phyloP scores from a whole-genome alignment of 2,329 filamentous ascomycete genomes.

The Cladosporium sp. region DNA sequence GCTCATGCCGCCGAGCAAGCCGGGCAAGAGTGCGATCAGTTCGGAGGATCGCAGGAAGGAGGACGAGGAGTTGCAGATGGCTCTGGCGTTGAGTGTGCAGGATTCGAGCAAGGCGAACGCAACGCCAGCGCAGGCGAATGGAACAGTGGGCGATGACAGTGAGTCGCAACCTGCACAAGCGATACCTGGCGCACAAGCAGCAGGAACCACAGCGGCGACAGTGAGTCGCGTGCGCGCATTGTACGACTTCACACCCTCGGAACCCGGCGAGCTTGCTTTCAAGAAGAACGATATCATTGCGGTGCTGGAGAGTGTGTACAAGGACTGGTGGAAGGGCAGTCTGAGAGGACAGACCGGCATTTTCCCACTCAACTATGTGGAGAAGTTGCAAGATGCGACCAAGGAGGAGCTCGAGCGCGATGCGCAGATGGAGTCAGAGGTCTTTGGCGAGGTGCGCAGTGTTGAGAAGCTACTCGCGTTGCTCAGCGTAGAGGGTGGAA shows the following conservation, averaged over 20 bases:
- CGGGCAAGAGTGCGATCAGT: slow-evolving; percentile 88
- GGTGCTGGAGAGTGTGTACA: slow-evolving; percentile 95
- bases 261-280: slow-evolving; percentile 92
- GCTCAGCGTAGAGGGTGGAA: slow-evolving; percentile 68
- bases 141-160: slow-evolving; percentile 28
- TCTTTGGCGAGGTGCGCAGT: slow-evolving; percentile 75
- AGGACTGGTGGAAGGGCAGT: slow-evolving; percentile 99
- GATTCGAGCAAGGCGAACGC: slow-evolving; percentile 63
- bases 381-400: slow-evolving; percentile 94
- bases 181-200: slow-evolving; percentile 49
- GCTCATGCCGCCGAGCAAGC: slow-evolving; percentile 82
- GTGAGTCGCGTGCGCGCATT: slow-evolving; percentile 91
- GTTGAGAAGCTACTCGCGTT: slow-evolving; percentile 83
- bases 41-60: slow-evolving; percentile 89
- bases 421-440: slow-evolving; percentile 88
- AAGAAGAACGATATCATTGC: slow-evolving; percentile 97
- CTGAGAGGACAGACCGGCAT: slow-evolving; percentile 94
- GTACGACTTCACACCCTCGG: slow-evolving; percentile 92
- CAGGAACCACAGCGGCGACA: slow-evolving; percentile 90
- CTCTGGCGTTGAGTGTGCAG: slow-evolving; percentile 86
- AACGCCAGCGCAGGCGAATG: slow-evolving; percentile 38
- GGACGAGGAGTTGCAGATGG: slow-evolving; percentile 96
- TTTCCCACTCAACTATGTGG: slow-evolving; percentile 97
- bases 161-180: slow-evolving; percentile 45
- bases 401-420: slow-evolving; percentile 92